Evolutionary conservation across 768 basidiomycete genomes (phyloP), one percentile per base, ranked within the genome.

Genomic region (Phylloporus sp.): DNA sequence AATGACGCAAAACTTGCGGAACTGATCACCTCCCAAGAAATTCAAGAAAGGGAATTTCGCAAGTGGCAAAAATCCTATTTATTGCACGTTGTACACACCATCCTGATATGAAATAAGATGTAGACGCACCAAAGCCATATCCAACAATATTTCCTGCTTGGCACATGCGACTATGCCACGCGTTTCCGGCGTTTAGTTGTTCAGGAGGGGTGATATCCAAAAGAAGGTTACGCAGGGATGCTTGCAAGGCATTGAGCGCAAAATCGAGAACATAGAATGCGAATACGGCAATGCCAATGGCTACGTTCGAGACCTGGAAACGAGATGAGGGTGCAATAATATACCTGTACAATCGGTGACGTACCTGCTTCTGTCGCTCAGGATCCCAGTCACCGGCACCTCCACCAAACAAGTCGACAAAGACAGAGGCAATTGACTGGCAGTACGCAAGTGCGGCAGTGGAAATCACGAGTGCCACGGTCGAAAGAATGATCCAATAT

Each of bases 81-180:
- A 18, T 29, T 31, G 31, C 34, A 6, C 26, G 28, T 40, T 65
- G 15, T 68, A 52, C 8, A 35, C 22, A 41, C 9, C 18, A 6
- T 29, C 29, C 15, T 6, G 15, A 28, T 28, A 31, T n/a, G 45
- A 13, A 39, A 28, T 22, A 43, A 44, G 6, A 47, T 12, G 26
- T 38, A 9, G 23, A 53, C 80, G 52, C 63, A 88, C 91, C 94
- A 64, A 95, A 88, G 2, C 90, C 90, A 72, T 85, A 97, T 9
- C 97, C 97, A 56, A 97, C 68, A 44, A 98, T 95, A 65, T 97
- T 98, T 20, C 94, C 97, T n/a, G 93, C 84, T 65, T 98, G 93
- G 39, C 84, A 87, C 89, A 97, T 97, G 55, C 92, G 78, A 41
- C 95, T 89, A 55, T 97, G 94, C 94, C 95, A 99, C 29, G 97